phyloP scores from a whole-genome alignment of 352 stramenopile species.

The Globisporangium emineosum region DNA sequence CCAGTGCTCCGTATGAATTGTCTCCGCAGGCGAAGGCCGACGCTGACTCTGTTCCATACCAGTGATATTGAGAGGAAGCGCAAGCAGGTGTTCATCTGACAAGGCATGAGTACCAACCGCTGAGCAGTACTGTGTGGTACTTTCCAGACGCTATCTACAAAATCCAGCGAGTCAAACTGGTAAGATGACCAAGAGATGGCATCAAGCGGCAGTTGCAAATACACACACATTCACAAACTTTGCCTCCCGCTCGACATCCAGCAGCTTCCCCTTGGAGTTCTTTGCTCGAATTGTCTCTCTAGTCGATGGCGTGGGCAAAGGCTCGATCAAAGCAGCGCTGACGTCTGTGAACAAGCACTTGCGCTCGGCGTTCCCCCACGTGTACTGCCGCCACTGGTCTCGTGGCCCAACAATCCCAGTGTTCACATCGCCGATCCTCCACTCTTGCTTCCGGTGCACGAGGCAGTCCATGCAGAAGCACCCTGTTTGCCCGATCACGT shows the following conservation, averaged over 20 bases:
- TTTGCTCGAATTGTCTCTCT: constrained; percentile 46
- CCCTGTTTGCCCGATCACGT: constrained; percentile 63
- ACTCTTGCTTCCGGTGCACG: constrained; percentile 68
- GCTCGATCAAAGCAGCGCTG: constrained; percentile 12
- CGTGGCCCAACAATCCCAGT: constrained; percentile 52
- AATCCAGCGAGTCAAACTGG: background rate
- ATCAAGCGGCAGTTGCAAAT: background rate
- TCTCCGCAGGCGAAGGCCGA: constrained; percentile 69
- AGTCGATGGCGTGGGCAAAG: constrained; percentile 38
- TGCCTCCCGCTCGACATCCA: constrained; percentile 54
- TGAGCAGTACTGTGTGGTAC: constrained; percentile 74
- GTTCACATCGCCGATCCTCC: constrained; percentile 74
- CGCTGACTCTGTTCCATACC: constrained; percentile 47
- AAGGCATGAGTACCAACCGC: constrained; percentile 29
- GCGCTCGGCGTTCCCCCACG: constrained; percentile 60
- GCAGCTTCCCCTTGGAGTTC: constrained; percentile 32
- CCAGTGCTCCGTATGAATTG: constrained; percentile 59
- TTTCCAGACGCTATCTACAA: constrained; percentile 63
- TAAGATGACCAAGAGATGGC: background rate
- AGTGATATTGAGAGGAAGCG: background rate
- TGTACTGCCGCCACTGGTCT: constrained; percentile 63
- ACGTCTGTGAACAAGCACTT: constrained; percentile 30
- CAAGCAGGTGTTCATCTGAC: background rate
- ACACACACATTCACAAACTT: constrained; percentile 57
- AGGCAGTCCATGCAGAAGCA: constrained; percentile 79